phyloP scores from a whole-genome alignment of 78 protist genomes.

The Acrasis kona region DNA sequence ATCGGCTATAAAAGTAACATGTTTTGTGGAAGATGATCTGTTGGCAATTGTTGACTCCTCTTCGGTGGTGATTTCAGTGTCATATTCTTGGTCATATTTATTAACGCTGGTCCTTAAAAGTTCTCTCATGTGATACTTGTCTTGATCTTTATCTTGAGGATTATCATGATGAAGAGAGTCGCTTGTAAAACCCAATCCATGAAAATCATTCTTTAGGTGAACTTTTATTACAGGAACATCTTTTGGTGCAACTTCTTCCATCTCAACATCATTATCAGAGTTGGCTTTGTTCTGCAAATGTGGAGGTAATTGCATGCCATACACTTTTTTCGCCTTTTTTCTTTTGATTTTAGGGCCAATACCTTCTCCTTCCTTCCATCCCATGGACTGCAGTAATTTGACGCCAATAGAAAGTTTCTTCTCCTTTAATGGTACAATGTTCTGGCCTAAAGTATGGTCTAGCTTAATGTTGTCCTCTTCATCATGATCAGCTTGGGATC shows the following conservation, averaged over 20 bases:
- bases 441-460: background rate
- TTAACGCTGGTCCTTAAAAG: too few relatives aligned
- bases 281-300: too few relatives aligned
- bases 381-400: slow-evolving; percentile 21
- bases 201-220: background rate
- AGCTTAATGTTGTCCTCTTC: too few relatives aligned
- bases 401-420: background rate
- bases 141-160: background rate
- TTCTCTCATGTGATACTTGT: background rate
- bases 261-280: background rate
- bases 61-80: too few relatives aligned
- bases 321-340: background rate
- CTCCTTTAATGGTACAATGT: background rate
- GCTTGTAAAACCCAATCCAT: slow-evolving; percentile 1
- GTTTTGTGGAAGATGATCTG: too few relatives aligned
- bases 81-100: too few relatives aligned
- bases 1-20: background rate
- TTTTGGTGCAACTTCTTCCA: background rate
- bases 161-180: background rate
- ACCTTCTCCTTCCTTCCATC: slow-evolving; percentile 41
- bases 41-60: too few relatives aligned
- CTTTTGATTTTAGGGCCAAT: slow-evolving; percentile 19
- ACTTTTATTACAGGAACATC: background rate
- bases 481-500: background rate
- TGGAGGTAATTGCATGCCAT: background rate